A percentile compares a stretch with the other conserved stretches of the same genome.
These are phyloP conservation scores for Sphagnum contortum DNA, from an alignment of 225 moss, liverwort and hornwort species.

Conservation along the genomic window DNA sequence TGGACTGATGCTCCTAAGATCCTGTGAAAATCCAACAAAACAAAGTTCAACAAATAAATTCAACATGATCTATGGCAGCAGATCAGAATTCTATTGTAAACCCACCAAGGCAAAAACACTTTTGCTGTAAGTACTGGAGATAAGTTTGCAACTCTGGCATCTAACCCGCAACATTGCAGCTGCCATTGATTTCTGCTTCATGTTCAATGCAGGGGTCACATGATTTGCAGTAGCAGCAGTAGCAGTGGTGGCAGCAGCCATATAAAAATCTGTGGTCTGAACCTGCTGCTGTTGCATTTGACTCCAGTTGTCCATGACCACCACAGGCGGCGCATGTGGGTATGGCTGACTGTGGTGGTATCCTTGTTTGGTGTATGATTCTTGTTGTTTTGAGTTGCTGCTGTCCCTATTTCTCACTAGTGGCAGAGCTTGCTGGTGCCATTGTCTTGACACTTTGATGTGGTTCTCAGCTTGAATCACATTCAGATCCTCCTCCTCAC, in stretches of 20 bases:
- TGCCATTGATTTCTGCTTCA: conserved; percentile 1
- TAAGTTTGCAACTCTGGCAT: background rate
- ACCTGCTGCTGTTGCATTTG: conserved; percentile 1
- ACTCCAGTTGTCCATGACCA: background rate
- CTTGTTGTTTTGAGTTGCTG: background rate
- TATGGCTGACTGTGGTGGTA: too few species aligned
- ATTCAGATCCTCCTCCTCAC: background rate
- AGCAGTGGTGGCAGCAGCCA: background rate
- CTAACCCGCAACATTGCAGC: background rate
- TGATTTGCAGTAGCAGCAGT: background rate
- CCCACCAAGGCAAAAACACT: background rate
- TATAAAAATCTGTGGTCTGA: background rate
- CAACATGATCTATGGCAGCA: background rate
- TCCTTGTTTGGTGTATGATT: background rate
- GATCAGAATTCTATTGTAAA: too few species aligned
- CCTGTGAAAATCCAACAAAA: background rate
- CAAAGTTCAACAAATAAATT: too few species aligned
- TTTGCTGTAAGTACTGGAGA: background rate
- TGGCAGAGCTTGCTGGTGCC: background rate
- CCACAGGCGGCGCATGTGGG: background rate
- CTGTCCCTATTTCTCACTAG: background rate
- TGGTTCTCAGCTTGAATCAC: background rate
- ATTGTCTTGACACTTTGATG: background rate
- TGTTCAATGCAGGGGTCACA: conserved; percentile 1
- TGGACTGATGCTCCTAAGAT: background rate